Evolutionary conservation across 2,329 filamentous ascomycete species (phyloP).

Genomic region (Paraphoma sp.): DNA sequence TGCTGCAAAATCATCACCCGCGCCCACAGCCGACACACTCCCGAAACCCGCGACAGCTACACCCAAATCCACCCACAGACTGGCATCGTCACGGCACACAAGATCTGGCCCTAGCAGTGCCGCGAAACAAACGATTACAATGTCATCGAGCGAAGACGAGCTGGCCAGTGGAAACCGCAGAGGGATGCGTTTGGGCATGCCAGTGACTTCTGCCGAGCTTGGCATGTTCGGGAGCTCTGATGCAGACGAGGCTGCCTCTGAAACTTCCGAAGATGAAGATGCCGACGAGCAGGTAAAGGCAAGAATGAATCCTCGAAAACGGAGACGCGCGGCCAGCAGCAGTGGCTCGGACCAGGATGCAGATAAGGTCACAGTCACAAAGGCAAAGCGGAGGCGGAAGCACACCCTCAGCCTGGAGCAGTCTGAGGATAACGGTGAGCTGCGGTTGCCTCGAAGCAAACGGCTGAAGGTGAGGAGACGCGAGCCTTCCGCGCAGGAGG

Average conservation of each 20-base stretch:
- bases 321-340: conserved; percentile 14
- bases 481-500: neutral
- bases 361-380: conserved; percentile 14
- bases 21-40: conserved; percentile 8
- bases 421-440: neutral
- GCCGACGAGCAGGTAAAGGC: conserved; percentile 7
- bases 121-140: conserved; percentile 18
- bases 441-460: neutral
- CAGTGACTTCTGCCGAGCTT: conserved; percentile 14
- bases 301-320: conserved; percentile 20
- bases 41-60: conserved; percentile 10
- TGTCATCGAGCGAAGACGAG: conserved; percentile 30
- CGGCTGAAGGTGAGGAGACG: neutral
- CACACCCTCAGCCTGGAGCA: neutral
- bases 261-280: conserved; percentile 16
- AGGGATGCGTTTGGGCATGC: conserved; percentile 28
- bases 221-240: conserved; percentile 37
- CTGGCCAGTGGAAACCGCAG: conserved; percentile 20
- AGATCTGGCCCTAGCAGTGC: conserved; percentile 17
- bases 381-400: conserved; percentile 16
- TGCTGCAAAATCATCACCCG: conserved; percentile 47
- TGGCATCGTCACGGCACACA: conserved; percentile 24
- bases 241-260: conserved; percentile 10
- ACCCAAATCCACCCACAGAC: conserved; percentile 24
- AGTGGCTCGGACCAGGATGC: conserved; percentile 11